A percentile compares a stretch with the other conserved stretches of the same genome.
These are phyloP conservation scores for Cryphonectria radicalis DNA, from an alignment of 2,329 filamentous ascomycete genomes.

Conservation along the genomic window DNA sequence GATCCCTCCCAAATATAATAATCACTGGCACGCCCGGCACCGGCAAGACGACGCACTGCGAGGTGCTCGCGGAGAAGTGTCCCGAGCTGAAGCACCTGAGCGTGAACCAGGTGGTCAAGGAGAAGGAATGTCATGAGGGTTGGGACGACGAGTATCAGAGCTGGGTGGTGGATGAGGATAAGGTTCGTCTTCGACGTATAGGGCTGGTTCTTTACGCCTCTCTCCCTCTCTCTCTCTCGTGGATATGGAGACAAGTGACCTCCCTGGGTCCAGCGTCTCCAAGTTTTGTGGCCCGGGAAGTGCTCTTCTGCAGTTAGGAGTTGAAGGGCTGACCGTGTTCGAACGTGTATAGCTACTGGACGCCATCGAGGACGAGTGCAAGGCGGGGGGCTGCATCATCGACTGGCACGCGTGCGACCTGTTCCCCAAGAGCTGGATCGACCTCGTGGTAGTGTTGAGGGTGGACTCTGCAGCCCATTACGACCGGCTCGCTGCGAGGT, in stretches of 20 bases:
- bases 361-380: slow-evolving; percentile 80
- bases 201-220: not conserved
- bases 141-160: slow-evolving; percentile 84
- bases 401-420: slow-evolving; percentile 99
- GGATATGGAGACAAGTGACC: too few species aligned
- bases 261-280: not conserved
- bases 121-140: slow-evolving; percentile 82
- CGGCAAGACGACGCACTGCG: slow-evolving; percentile 92
- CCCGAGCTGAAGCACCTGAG: slow-evolving; percentile 81
- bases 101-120: slow-evolving; percentile 91
- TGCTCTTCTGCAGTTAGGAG: not conserved
- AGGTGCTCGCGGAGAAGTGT: slow-evolving; percentile 70
- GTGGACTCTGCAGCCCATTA: slow-evolving; percentile 81
- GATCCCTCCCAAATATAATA: slow-evolving; percentile 80
- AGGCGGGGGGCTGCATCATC: slow-evolving; percentile 82
- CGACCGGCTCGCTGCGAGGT: slow-evolving; percentile 79
- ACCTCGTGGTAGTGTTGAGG: slow-evolving; percentile 89
- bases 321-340: slow-evolving; percentile 22
- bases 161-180: slow-evolving; percentile 96
- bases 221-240: not conserved
- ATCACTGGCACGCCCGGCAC: slow-evolving; percentile 95
- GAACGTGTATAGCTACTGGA: slow-evolving; percentile 71
- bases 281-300: not conserved
- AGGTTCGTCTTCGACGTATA: slow-evolving; percentile 56
- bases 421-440: slow-evolving; percentile 91